A percentile compares a stretch with the other conserved stretches of the same genome.
Evolutionary conservation across 1,284 basidiomycete genomes (phyloP).

Genomic region (Leccinum subrobustum): DNA sequence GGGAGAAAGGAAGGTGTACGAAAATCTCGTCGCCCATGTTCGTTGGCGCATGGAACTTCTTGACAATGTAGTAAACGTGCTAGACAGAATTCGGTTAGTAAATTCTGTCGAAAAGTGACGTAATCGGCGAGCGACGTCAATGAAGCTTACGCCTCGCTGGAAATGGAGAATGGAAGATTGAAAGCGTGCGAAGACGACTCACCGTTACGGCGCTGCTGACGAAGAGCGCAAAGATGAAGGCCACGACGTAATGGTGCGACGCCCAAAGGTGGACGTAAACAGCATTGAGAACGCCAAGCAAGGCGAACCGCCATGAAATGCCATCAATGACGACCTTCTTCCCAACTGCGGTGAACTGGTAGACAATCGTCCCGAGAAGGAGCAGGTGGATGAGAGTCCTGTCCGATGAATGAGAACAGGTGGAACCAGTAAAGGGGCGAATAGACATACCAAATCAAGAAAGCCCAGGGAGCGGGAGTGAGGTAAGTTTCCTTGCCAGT

Average conservation of each 20-base stretch:
- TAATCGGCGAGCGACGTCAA: slow-evolving; percentile 4
- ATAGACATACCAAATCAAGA: slow-evolving; percentile 68
- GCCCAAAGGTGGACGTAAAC: slow-evolving; percentile 86
- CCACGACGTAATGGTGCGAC: slow-evolving; percentile 66
- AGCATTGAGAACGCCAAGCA: slow-evolving; percentile 81
- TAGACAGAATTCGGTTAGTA: slow-evolving; percentile 27
- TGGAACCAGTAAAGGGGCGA: slow-evolving; percentile 13
- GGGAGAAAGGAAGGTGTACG: slow-evolving; percentile 85
- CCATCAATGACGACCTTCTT: slow-evolving; percentile 83
- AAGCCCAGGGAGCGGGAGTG: slow-evolving; percentile 87
- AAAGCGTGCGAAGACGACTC: slow-evolving; percentile 22
- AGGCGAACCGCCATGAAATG: slow-evolving; percentile 85
- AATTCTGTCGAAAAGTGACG: slow-evolving; percentile 1
- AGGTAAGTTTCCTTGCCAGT: slow-evolving; percentile 82
- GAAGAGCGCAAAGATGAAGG: slow-evolving; percentile 85
- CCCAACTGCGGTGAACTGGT: slow-evolving; percentile 84
- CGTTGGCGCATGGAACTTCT: slow-evolving; percentile 75
- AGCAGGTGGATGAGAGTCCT: slow-evolving; percentile 85
- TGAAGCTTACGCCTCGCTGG: slow-evolving; percentile 1
- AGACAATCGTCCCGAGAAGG: slow-evolving; percentile 84
- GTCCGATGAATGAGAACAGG: slow-evolving; percentile 14
- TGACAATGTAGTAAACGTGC: slow-evolving; percentile 93
- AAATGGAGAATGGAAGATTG: slow-evolving; percentile 16
- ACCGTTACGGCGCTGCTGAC: slow-evolving; percentile 80
- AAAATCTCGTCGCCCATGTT: slow-evolving; percentile 74